Base-by-base conservation (phyloP, 1,139 yeast genomes). In the Kurtzmaniella quercitrusa region DNA sequence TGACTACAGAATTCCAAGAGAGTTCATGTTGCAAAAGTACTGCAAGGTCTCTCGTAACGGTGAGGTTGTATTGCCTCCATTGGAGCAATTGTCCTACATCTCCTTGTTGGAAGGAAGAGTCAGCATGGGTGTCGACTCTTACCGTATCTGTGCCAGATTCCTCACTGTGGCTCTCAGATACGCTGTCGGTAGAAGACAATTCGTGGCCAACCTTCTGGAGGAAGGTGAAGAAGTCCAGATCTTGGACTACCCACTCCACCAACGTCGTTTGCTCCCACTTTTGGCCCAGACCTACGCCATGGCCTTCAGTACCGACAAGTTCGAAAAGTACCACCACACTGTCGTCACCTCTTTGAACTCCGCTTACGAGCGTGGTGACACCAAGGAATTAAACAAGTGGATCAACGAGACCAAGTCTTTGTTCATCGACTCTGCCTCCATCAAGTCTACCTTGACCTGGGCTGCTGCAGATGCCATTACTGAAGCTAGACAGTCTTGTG, bases 11-110 rank as follows among this genome's bases (percentile, higher is more conserved):
- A 61, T 63, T 44, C 68, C 68, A 18, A 53, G 66, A 38, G 59
- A 52, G 57, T 63, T 60, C 52, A 63, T 63, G 68, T 61, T 63
- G 58, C 67, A 62, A 53, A 62, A 62, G 50, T 63, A 57, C 55
- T 59, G 64, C 47, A 59, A 60, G 53, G 67, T 63, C 31, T 52
- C 62, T 39, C 51, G 57, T 39, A 59, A 55, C 5, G 68, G 67
- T 39, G 56, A 59, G 12, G 68, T 63, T 34, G 52, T 50, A 25
- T 56, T 60, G 49, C 66, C 67, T 38, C 66, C 66, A 10, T 56
- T 62, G 54, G 64, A 62, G 47, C 68, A 63, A 51, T 61, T 63
- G 51, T 59, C 66, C 16, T 63, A 63, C 60, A 58, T 63, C 15
- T 65, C 67, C 14, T 56, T 63, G 47, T 53, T 63, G 52, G 56